Base-by-base conservation (phyloP, 2,329 filamentous ascomycete genomes). In the Exophiala alcalophila region DNA sequence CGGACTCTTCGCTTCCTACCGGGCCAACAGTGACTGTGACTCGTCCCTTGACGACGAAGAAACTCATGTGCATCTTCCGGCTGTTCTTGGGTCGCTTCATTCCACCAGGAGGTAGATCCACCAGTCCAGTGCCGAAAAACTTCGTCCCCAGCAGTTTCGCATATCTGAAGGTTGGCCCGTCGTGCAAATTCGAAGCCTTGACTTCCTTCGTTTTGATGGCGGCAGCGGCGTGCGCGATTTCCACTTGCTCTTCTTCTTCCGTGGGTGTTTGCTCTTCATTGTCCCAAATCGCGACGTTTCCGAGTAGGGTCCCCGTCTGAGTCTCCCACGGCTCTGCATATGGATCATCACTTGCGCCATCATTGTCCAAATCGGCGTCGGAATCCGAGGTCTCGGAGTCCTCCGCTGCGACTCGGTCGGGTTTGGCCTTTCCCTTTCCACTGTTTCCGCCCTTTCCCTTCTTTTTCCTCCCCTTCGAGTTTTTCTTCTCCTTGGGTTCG, bases 51-150 rank as follows among this genome's bases (percentile, higher is more conserved):
- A 88, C 83, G 20, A 98, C 84, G 57, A 94, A 96, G 65, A 97
- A 97, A 1, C 86, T 83, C 84, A 98, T 92, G 61, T 96, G 89
- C 87, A 96, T 97, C 69, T 86, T 90, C 50, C 91, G 78, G 24
- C 86, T 85, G 65, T 96, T 97, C 74, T 97, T 97, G 34, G 83
- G 79, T 55, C 83, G 80, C 72, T 98, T 98, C 60, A 85, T 80
- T 21, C 86, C 81, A 2, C 84, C 83, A 0, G 87, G 83, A 4
- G 88, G 86, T 36, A 98, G 70, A 58, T 97, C 91, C 25, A 98
- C 86, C 38, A 97, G 77, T 11, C 92, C 92, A 7, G 85, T 84
- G 23, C 89, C 90, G 64, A 97, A 87, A 65, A 95, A 97, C 0
- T 84, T 81, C 49, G 86, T 72, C 19, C 81, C 86, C 44, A 94